Evolutionary conservation across 352 stramenopile genomes (phyloP), one percentile per base, ranked within the genome.

Genomic region (Phytophthora cryptogea): DNA sequence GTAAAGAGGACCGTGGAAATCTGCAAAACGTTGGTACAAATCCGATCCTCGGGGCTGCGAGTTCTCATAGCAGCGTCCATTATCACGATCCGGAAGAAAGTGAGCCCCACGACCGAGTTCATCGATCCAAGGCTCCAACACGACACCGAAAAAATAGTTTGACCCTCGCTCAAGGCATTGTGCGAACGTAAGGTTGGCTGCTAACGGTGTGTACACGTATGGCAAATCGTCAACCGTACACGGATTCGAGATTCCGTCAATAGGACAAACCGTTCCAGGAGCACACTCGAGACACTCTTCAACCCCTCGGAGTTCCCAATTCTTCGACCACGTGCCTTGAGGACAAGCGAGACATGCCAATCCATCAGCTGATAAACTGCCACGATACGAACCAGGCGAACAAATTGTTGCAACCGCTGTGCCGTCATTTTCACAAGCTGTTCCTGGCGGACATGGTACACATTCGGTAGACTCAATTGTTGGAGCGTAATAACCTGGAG

Each of bases 301-400:
- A 30, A 95, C 84, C n/a, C 96, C 89, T 45, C 95, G 86, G 3
- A 99, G 70, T 45, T 98, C 93, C 94, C 95, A 99, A 74, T 99
- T 99, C 74, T 99, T 99, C 13, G 90, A 98, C 97, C 97, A 99
- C 9, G 92, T 98, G 5, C 96, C 96, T 72, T 98, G 86, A 9
- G 95, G 90, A 72, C 91, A 98, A 41, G 85, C 73, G 3, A 90
- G 66, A 66, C 95, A 98, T 8, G 92, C 86, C 31, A 97, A 59
- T 11, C 88, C 92, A 68, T 99, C 93, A n/a, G 74, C 82, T 1
- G 71, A 70, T 1, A 97, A 56, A 39, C 76, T 93, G 2, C 83
- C 86, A 10, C 96, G 84, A 73, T 98, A 99, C 16, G 88, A 97
- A 2, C 97, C 97, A 11, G 96, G 95, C 0, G 77, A 72, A 66